Evolutionary conservation across 352 stramenopile species (phyloP), one percentile per base, ranked within the genome.

Genomic region (Salisapilia sapeloensis): DNA sequence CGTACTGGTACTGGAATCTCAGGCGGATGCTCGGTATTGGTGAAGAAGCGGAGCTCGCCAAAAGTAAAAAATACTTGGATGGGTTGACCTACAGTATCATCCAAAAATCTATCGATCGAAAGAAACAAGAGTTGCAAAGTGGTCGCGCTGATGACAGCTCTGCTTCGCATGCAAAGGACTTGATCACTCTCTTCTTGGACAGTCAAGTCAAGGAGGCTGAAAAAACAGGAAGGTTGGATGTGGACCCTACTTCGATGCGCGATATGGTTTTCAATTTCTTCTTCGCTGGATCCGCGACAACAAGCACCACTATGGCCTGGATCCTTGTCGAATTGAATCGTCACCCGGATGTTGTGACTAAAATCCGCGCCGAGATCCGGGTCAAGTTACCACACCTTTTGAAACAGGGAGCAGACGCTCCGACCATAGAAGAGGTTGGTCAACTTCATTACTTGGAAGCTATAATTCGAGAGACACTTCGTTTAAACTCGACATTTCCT

Each of bases 221-320:
- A 15, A n/a, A 36, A 6, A 15, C 31, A 30, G n/a, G 23, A 29
- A 19, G 17, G 18, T 19, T 31, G 14, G 16, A 36, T 25, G 23
- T 36, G 18, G 23, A 19, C 3, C n/a, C 31, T 10, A 45, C 36
- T 20, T 48, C 33, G 19, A 26, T 81, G 9, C 56, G 60, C 24
- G 60, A 83, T 39, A 57, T 74, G 16, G 41, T 71, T 2, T 51
- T 85, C 12, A 75, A 49, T 24, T 78, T 83, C 34, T 42, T 85
- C 10, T 35, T 78, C 8, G 69, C 62, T 8, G 55, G 60, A 14
- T 50, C 65, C 14, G 66, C 77, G 46, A 79, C 62, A 11, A 79
- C 65, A 6, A 40, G 52, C 0, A 60, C 52, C 31, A 58, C 51
- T 17, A 24, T 82, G 14, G 50, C 48, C 4, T 82, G 64, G 66